Conservation (phyloP, 371 early-diverging fungal species). For the Choanephora cucurbitarum region DNA sequence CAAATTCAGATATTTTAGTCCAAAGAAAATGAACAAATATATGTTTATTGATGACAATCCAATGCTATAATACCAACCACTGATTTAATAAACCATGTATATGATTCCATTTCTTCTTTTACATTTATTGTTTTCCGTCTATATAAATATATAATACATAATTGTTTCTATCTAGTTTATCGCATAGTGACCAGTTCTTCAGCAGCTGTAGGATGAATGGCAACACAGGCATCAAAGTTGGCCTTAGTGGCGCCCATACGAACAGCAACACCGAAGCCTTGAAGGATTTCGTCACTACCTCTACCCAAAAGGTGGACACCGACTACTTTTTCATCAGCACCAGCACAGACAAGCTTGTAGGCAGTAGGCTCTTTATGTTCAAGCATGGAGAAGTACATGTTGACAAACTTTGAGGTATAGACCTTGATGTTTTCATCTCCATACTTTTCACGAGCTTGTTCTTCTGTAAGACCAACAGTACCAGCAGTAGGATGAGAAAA, state of each 20-base stretch:
- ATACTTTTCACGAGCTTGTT: slow-evolving; percentile 73
- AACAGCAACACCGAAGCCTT: slow-evolving; percentile 86
- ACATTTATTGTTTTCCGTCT: background rate
- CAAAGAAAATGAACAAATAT: slow-evolving; percentile 51
- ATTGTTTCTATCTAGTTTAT: slow-evolving; percentile 6
- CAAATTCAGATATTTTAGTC: slow-evolving; percentile 52
- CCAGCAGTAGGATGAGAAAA: slow-evolving; percentile 97
- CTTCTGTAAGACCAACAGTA: slow-evolving; percentile 88
- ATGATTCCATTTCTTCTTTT: too few species aligned
- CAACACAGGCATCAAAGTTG: slow-evolving; percentile 94
- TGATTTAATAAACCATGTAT: too few species aligned
- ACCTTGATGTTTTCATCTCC: slow-evolving; percentile 83
- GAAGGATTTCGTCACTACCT: slow-evolving; percentile 94
- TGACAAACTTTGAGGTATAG: slow-evolving; percentile 85
- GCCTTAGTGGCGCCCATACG: slow-evolving; percentile 96
- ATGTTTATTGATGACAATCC: slow-evolving; percentile 52
- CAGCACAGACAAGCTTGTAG: slow-evolving; percentile 87
- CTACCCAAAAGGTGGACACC: slow-evolving; percentile 95
- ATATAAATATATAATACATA: slow-evolving; percentile 6
- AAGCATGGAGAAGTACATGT: slow-evolving; percentile 89
- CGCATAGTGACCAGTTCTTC: slow-evolving; percentile 72
- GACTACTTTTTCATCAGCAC: slow-evolving; percentile 91
- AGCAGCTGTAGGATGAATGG: slow-evolving; percentile 98
- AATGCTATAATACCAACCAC: slow-evolving; percentile 9
- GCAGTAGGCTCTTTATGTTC: slow-evolving; percentile 88